A percentile compares a stretch with the other conserved stretches of the same genome.
Conservation (phyloP, 768 basidiomycete species). For the Boletus sp. region DNA sequence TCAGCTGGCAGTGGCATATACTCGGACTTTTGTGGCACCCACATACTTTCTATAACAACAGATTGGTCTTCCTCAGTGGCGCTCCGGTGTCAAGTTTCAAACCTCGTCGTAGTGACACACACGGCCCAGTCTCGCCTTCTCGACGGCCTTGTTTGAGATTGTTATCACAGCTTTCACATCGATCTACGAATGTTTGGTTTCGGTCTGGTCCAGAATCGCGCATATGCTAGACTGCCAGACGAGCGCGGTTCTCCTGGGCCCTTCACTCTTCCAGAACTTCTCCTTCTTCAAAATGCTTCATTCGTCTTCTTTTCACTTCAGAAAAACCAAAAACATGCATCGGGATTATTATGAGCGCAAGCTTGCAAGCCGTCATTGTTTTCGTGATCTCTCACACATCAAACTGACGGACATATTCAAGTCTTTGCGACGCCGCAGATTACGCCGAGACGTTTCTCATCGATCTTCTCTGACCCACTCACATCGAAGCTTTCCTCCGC, state of each 20-base stretch:
- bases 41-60: not conserved
- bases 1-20: constrained; percentile 14
- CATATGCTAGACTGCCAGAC: not conserved
- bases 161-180: not conserved
- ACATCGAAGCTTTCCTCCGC: not conserved
- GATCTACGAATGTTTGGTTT: not conserved
- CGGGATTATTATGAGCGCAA: constrained; percentile 8
- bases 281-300: constrained; percentile 1
- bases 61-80: constrained; percentile 20
- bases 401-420: constrained; percentile 23
- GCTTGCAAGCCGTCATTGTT: constrained; percentile 3
- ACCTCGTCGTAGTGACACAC: not conserved
- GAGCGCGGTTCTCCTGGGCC: not conserved
- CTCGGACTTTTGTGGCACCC: constrained; percentile 5
- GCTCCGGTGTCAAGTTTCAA: not conserved
- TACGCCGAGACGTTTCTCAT: constrained; percentile 4
- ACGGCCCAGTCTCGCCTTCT: not conserved
- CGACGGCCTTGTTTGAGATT: not conserved
- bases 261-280: not conserved
- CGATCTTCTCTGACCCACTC: constrained; percentile 4
- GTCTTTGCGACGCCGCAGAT: constrained; percentile 14
- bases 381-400: constrained; percentile 17
- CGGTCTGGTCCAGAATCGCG: constrained; percentile 16
- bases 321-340: constrained; percentile 14
- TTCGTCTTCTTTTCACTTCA: constrained; percentile 9